Evolutionary conservation across 108 stramenopile genomes (phyloP), one percentile per base, ranked within the genome.

Genomic region (Bacterosira constricta): DNA sequence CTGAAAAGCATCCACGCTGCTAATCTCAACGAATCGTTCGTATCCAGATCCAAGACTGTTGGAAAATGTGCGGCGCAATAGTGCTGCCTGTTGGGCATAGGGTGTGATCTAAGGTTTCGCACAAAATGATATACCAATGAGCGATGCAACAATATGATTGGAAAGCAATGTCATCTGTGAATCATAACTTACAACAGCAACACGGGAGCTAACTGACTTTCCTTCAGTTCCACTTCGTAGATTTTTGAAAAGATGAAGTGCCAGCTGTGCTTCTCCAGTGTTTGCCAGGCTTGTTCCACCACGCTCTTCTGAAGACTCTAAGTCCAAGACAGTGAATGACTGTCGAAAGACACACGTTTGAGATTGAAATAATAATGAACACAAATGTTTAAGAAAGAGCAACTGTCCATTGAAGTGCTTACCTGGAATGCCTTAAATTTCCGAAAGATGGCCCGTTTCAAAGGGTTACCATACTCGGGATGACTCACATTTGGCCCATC

Each of bases 1-100:
- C 69, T 99, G 98, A 76, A 95, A 97, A 3, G 90, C 90, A 79
- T 99, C 98, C 23, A 99, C 98, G 8, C 96, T 96, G 62, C 91
- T 92, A 4, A 97, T 69, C 58, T 97, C 96, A 2, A 96, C 86
- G 49, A 75, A 84, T 31, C 78, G 59, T 30, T 82, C 63, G 45
- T 83, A 77, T 2, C 55, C 73, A 27, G 55, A 29, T 12, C 89
- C 91, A 17, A 92, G 42, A 15, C 56, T 53, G 35, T 83, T 73
- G 8, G 57, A 31, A 77, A 94, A 90, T n/a, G 58, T 62, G 42
- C 82, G 73, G 9, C 81, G 72, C 30, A 99, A 55, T 52, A 92
- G 65, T 42, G 55, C 47, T 9, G 89, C 79, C 73, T 99, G 98
- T 53, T 95, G 92, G 17, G 93, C 80, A 74, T 99, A 99, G 1